A percentile compares a stretch with the other conserved stretches of the same genome.
Evolutionary conservation across 257 asterid genomes (phyloP).

Genomic region (Mitragyna speciosa): DNA sequence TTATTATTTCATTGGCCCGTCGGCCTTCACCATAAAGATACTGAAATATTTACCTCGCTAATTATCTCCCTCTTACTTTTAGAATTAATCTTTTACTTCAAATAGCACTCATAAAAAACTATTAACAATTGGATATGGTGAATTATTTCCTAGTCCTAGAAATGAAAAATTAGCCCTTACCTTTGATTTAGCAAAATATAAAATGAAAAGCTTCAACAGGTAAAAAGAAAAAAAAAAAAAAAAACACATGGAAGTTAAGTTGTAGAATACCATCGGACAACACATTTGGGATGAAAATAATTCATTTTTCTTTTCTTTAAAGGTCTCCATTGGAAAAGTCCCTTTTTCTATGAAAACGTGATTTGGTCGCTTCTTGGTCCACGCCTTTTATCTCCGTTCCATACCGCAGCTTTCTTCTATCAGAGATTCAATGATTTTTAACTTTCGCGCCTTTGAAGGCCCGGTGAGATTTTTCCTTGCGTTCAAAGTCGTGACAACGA

Average conservation of each 20-base stretch:
- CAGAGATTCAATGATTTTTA: too few relatives aligned
- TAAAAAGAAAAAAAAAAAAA: too few relatives aligned
- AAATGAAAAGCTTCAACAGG: too few relatives aligned
- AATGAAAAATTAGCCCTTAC: neutral
- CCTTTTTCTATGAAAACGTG: neutral
- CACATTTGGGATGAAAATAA: neutral
- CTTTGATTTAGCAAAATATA: too few relatives aligned
- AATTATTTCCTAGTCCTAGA: too few relatives aligned
- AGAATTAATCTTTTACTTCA: neutral
- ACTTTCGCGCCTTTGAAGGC: too few relatives aligned
- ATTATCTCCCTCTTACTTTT: neutral
- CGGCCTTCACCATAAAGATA: neutral
- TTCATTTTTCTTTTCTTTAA: neutral
- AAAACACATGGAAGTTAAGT: neutral
- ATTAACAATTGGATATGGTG: neutral
- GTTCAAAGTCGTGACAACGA: too few relatives aligned
- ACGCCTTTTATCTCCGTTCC: too few relatives aligned
- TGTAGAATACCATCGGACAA: neutral
- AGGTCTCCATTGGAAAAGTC: neutral
- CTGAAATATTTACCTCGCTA: neutral
- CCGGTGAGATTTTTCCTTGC: too few relatives aligned
- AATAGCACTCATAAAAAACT: neutral
- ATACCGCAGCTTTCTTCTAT: too few relatives aligned
- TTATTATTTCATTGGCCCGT: neutral
- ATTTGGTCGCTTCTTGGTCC: too few relatives aligned